Base-by-base conservation (phyloP, 805 yeast genomes). In the Candida ipomoeae region DNA sequence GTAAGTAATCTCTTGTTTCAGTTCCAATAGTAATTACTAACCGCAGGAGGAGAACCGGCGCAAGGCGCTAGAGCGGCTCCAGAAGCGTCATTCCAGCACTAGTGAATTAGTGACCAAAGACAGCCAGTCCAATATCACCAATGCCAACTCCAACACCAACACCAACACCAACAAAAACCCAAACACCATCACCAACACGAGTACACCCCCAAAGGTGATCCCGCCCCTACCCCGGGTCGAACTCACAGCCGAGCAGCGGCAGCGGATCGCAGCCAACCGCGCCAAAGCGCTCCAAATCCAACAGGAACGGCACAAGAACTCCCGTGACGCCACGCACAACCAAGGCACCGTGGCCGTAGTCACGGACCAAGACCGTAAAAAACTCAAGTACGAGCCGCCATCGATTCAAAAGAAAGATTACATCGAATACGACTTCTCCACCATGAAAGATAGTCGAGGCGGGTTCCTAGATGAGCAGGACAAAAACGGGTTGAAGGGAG, bases 391-490 rank as follows among this genome's bases (percentile, higher is more conserved):
- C 8, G 56, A 55, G n/a, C 54, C 62, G 44, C 74, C 73, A 6
- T 59, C 70, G 5, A 79, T 86, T 26, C 73, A 77, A 51, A 80
- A 77, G 46, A 73, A 77, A 33, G 90, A 86, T 58, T 87, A 86
- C 62, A 87, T 87, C 31, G 94, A 87, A 53, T 88, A 83, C 65
- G 97, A 94, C 67, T 80, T 94, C 57, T 80, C 97, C 2, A 86
- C 89, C n/a, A 87, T 95, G 89, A 80, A 81, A 55, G 97, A 94
- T 59, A 73, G 86, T 1, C 78, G 80, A 60, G 98, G 97, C 59
- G 99, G 99, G 20, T 91, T 84, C 63, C 73, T 91, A 55, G 65
- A 62, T 36, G 57, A 69, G 57, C 37, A 48, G 14, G 57, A 55
- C 18, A 50, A 48, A 23, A 18, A 46, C 6, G 60, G 59, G 11